Evolutionary conservation across 2,329 filamentous ascomycete genomes (phyloP).

Genomic region (Endothia cerciana): DNA sequence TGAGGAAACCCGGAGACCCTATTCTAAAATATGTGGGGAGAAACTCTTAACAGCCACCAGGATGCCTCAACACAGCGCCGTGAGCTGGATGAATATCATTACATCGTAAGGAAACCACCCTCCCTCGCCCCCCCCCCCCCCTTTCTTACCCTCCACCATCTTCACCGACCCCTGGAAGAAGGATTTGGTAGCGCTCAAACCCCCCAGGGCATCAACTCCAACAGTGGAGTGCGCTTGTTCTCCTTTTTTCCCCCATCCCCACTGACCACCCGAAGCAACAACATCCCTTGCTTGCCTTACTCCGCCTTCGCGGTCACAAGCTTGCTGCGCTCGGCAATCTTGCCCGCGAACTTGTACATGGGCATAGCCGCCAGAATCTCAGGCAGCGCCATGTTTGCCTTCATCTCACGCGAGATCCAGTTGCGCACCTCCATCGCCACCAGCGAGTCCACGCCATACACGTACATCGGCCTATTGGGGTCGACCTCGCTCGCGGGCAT

Average conservation of each 20-base stretch:
- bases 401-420: slow-evolving; percentile 27
- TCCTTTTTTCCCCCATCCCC: not conserved
- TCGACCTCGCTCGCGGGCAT: slow-evolving; percentile 24
- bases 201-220: slow-evolving; percentile 19
- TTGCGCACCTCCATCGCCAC: slow-evolving; percentile 27
- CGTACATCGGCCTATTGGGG: slow-evolving; percentile 22
- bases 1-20: slow-evolving; percentile 4
- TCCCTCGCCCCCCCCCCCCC: not conserved
- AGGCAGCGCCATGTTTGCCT: slow-evolving; percentile 22
- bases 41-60: slow-evolving; percentile 17
- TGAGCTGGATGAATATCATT: slow-evolving; percentile 17
- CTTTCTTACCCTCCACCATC: not conserved
- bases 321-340: slow-evolving; percentile 26
- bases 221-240: not conserved
- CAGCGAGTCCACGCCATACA: slow-evolving; percentile 26
- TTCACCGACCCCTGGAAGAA: slow-evolving; percentile 17
- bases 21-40: slow-evolving; percentile 7
- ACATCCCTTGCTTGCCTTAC: not conserved
- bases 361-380: slow-evolving; percentile 27
- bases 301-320: slow-evolving; percentile 23
- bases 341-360: slow-evolving; percentile 23
- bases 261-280: not conserved
- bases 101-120: slow-evolving; percentile 8
- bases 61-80: slow-evolving; percentile 15
- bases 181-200: slow-evolving; percentile 23